These are phyloP conservation scores for Boletales sp. DNA, from an alignment of 768 basidiomycete genomes.

Conservation along the genomic window DNA sequence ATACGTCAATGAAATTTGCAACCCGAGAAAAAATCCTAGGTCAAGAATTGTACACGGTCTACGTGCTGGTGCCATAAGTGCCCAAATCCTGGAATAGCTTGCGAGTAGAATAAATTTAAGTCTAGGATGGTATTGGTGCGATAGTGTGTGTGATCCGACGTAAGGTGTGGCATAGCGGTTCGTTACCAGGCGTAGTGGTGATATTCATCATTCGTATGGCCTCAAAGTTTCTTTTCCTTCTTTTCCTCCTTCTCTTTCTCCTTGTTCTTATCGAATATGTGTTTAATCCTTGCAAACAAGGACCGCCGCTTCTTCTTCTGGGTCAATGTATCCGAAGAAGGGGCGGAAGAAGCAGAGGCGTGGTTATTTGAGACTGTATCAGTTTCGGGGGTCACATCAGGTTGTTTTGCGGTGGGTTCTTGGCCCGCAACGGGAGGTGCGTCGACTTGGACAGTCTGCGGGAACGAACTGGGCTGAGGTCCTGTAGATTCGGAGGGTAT, in stretches of 20 bases:
- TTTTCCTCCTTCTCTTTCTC: conserved; percentile 30
- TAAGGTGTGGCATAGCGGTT: conserved; percentile 16
- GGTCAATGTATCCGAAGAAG: conserved; percentile 34
- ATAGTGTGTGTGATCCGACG: conserved; percentile 7
- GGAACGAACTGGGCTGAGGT: background rate
- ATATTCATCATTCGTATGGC: background rate
- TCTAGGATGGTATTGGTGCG: conserved; percentile 12
- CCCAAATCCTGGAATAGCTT: conserved; percentile 7
- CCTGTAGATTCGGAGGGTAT: background rate
- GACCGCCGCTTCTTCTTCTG: conserved; percentile 55
- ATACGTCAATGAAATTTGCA: conserved; percentile 28
- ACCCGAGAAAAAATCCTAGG: conserved; percentile 1
- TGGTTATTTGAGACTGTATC: background rate
- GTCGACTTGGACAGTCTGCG: background rate
- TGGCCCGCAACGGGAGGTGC: background rate
- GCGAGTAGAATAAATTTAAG: conserved; percentile 18
- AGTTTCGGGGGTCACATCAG: background rate
- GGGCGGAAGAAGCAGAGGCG: conserved; percentile 17
- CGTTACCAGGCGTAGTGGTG: conserved; percentile 8
- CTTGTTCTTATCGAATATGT: conserved; percentile 51
- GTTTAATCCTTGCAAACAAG: conserved; percentile 50
- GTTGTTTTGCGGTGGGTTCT: background rate
- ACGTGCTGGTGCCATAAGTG: conserved; percentile 6
- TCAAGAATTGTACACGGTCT: conserved; percentile 15
- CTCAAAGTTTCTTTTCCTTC: conserved; percentile 30